Base-by-base conservation (phyloP, 805 yeast species). In the Metschnikowia continentalis region DNA sequence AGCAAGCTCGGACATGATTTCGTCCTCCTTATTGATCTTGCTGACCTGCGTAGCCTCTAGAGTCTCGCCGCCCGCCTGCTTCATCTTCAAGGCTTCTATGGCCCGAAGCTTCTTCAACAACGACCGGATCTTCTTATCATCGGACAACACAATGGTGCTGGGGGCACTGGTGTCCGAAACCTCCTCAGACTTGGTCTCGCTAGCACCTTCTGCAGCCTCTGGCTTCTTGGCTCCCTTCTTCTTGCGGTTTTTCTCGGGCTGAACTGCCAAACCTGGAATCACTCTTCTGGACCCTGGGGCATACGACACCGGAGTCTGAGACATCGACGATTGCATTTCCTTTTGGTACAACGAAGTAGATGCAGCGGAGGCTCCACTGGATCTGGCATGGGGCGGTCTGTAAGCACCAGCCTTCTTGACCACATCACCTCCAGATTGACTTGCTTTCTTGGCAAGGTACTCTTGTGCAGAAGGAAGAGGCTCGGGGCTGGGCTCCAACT, bases 341-440 rank as follows among this genome's bases (percentile, higher is more conserved):
- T 76, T 77, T 63, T 84, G 84, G 56, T 82, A 81, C 57, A 83
- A 69, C 5, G 87, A 72, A 50, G 82, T 76, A 37, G 77, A 66
- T 11, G 73, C 62, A 3, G 72, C 61, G 3, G 70, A 51, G 6
- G 57, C 61, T 19, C 69, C 68, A 22, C 65, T 56, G 49, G 65
- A 76, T 67, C 96, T 80, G 10, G 97, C 96, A 68, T 90, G 97
- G 2, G 99, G 99, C 22, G 99, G 99, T 67, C 96, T 82, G 68
- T 94, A 94, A 39, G 97, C 98, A 48, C 97, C 96, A 32, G 81
- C 78, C 48, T 91, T 84, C 49, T 78, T 66, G 17, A 74, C 67
- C 15, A 68, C 64, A 37, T 64, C 57, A 6, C 69, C 64, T 8
- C 70, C 61, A 37, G 65, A 60, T 39, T 61, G 61, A 15, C 69